Percentiles rank a stretch among this genome's conserved stretches.
These are phyloP conservation scores for Chaetomium cochliodes DNA, from an alignment of 495 filamentous ascomycete species.

Conservation along the genomic window DNA sequence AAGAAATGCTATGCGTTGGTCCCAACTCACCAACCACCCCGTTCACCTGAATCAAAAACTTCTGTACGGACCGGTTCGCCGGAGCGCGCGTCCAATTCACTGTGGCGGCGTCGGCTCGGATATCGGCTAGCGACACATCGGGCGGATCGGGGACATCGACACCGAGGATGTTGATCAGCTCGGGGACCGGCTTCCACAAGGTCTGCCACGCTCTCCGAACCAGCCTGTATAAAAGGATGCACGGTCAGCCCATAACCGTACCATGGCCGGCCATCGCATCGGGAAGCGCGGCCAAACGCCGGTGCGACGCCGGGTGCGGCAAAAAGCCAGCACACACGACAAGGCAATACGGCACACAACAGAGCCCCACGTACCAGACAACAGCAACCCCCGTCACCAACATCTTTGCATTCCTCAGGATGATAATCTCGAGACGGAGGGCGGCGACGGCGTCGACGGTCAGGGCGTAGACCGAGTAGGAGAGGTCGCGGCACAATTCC, in stretches of 20 bases:
- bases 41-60: conserved; percentile 90
- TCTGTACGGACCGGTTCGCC: conserved; percentile 72
- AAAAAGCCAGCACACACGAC: neutral
- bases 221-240: conserved; percentile 55
- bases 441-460: conserved; percentile 35
- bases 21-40: conserved; percentile 73
- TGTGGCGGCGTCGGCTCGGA: conserved; percentile 81
- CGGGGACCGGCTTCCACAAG: conserved; percentile 82
- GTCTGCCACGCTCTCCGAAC: conserved; percentile 79
- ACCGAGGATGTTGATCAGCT: conserved; percentile 84
- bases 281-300: neutral
- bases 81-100: conserved; percentile 86
- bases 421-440: conserved; percentile 41
- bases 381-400: conserved; percentile 46
- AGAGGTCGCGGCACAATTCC: conserved; percentile 42
- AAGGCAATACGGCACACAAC: neutral
- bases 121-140: conserved; percentile 85
- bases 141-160: conserved; percentile 90
- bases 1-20: neutral
- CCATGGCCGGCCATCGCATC: neutral
- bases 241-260: conserved; percentile 20
- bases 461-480: conserved; percentile 40
- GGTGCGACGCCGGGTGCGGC: neutral
- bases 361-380: conserved; percentile 40
- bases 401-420: conserved; percentile 47